phyloP scores from a whole-genome alignment of 441 rosid genomes.

The Hura crepitans region DNA sequence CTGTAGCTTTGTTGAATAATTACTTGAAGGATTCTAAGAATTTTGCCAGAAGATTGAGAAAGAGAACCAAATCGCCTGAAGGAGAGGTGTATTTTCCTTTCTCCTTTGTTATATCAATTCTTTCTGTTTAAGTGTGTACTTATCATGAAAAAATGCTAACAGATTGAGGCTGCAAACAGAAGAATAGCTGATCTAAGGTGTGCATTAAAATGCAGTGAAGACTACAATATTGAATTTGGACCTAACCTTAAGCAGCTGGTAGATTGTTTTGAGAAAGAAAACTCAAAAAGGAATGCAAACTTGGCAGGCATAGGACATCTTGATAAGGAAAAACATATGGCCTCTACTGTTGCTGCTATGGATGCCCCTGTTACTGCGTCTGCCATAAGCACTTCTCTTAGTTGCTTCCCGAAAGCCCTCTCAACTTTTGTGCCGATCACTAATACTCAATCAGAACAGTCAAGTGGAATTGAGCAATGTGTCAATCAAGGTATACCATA shows the following conservation, averaged over 20 bases:
- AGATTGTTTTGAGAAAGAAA: constrained; percentile 14
- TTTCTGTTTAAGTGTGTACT: neutral
- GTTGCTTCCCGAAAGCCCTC: neutral
- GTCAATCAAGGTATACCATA: constrained; percentile 7
- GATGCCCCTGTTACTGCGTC: neutral
- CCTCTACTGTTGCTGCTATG: neutral
- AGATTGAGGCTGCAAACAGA: constrained; percentile 24
- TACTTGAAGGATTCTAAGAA: constrained; percentile 17
- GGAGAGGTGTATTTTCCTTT: constrained; percentile 21
- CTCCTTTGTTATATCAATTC: neutral
- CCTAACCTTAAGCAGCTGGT: constrained; percentile 17
- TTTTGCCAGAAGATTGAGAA: constrained; percentile 1
- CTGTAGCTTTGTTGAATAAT: constrained; percentile 25
- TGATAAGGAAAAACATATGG: neutral
- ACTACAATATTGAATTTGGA: constrained; percentile 21
- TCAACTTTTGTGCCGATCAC: neutral
- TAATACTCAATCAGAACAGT: neutral
- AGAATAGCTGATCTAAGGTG: constrained; percentile 24
- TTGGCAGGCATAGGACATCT: neutral
- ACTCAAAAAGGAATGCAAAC: neutral
- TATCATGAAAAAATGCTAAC: neutral
- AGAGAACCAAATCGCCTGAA: constrained; percentile 17
- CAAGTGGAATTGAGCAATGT: constrained; percentile 8
- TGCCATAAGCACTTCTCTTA: neutral
- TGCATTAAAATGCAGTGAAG: constrained; percentile 26